Percentiles rank a stretch among this genome's conserved stretches.
Evolutionary conservation across 2,329 filamentous ascomycete genomes (phyloP).

Genomic region (Lojkania enalia): DNA sequence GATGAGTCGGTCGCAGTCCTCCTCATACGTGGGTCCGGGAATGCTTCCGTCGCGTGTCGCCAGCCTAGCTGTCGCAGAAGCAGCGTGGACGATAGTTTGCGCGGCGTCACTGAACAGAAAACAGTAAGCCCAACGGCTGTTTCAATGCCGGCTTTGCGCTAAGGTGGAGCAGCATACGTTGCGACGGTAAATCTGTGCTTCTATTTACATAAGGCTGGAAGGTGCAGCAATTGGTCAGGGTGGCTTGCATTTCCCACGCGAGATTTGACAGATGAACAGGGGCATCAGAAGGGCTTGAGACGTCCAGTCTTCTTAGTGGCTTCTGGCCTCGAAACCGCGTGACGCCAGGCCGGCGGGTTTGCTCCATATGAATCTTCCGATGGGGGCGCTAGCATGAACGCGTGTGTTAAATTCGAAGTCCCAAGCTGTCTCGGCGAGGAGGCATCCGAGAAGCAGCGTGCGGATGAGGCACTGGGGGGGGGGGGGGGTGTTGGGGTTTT

Average conservation of each 20-base stretch:
- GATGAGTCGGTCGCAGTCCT: not conserved
- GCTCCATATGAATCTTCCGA: slow-evolving; percentile 35
- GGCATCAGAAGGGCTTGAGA: slow-evolving; percentile 37
- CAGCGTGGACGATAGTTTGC: slow-evolving; percentile 20
- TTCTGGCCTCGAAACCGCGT: slow-evolving; percentile 38
- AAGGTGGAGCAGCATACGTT: slow-evolving; percentile 18
- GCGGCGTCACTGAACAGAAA: slow-evolving; percentile 21
- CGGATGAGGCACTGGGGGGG: slow-evolving; percentile 16
- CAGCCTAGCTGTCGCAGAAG: slow-evolving; percentile 30
- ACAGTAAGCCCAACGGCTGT: slow-evolving; percentile 41
- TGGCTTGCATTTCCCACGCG: slow-evolving; percentile 44
- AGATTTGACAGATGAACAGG: slow-evolving; percentile 40
- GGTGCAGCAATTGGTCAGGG: slow-evolving; percentile 33
- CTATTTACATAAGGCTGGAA: slow-evolving; percentile 42
- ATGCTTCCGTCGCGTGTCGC: slow-evolving; percentile 34
- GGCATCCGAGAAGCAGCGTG: slow-evolving; percentile 11
- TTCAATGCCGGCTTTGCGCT: slow-evolving; percentile 26
- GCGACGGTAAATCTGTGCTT: slow-evolving; percentile 19
- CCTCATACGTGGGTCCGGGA: slow-evolving; percentile 23
- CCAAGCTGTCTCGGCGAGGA: slow-evolving; percentile 16
- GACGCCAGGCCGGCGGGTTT: slow-evolving; percentile 30
- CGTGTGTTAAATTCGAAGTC: slow-evolving; percentile 16
- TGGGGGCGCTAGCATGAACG: slow-evolving; percentile 13
- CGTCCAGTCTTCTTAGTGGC: slow-evolving; percentile 42
- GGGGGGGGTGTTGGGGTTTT: slow-evolving; percentile 10